phyloP scores from a whole-genome alignment of 1,284 basidiomycete genomes.

The Leccinum angustisporum region DNA sequence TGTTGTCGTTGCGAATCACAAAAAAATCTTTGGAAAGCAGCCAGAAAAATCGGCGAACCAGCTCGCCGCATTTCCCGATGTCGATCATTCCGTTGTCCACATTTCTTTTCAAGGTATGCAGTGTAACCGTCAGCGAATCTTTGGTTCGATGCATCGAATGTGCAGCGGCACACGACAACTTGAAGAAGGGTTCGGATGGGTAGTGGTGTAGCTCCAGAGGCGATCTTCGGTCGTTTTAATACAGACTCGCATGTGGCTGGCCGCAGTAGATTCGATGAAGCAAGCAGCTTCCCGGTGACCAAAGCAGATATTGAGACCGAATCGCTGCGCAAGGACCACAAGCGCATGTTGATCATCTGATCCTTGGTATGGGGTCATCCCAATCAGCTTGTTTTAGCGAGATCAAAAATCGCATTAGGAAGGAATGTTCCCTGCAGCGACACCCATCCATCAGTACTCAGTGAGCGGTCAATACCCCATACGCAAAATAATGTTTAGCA shows the following conservation, averaged over 20 bases:
- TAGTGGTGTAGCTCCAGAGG: background rate
- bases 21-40: background rate
- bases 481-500: background rate
- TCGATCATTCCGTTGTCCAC: background rate
- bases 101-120: background rate
- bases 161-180: background rate
- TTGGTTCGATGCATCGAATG: background rate
- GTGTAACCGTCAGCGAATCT: background rate
- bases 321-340: background rate
- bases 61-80: background rate
- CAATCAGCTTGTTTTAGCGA: background rate
- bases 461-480: background rate
- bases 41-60: background rate
- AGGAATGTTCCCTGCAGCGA: background rate
- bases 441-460: background rate
- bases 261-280: background rate
- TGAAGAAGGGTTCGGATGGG: background rate
- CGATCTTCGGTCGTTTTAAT: background rate
- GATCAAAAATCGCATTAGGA: background rate
- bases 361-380: background rate
- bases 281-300: background rate
- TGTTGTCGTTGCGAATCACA: background rate
- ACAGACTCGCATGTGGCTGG: constrained; percentile 1
- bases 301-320: background rate
- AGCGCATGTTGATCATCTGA: background rate